Base-by-base conservation (phyloP, 2,329 filamentous ascomycete species). In the Lecanicillium sp. region DNA sequence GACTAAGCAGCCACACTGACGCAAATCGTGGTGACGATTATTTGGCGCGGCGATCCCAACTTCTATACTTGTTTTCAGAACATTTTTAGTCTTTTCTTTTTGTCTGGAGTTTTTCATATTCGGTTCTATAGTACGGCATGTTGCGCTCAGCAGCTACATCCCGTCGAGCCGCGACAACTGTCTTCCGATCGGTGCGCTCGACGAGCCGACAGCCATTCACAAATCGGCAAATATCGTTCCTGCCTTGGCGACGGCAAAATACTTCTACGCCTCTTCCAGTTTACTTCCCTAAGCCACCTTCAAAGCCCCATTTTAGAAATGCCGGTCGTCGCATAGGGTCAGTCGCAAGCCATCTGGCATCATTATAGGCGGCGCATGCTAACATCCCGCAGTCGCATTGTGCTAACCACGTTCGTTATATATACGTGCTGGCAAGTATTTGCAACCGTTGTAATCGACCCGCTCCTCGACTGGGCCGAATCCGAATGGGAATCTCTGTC, bases 351-450 rank as follows among this genome's bases (percentile, higher is more conserved):
- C 22, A 7, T 25, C 22, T 11, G 29, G 29, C 29, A 15, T 15
- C n/a, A 30, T 13, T 13, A 5, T 7, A 30, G 7, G 29, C 29
- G n/a, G 12, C 11, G 22, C 22, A 25, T 25, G 22, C 9, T 33
- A 15, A 25, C 22, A 17, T 17, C 28, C 7, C 11, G n/a, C n/a
- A 50, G 48, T 17, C 43, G 42, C 14, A 49, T 48, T 15, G 36
- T 56, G 16, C 53, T 63, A 22, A 54, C 59, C 5, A 52, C 51
- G 5, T 39, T 60, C 11, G 47, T 60, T 9, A 45, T 55, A 29
- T 58, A 64, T 31, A 44, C 59, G 3, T 65, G 63, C 45, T 71
- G 57, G 48, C 52, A 63, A 27, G 50, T 70, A 25, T 74, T 72
- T 50, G 54, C 55, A 18, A 58, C 53, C 9, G 49, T 67, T n/a